A percentile compares a stretch with the other conserved stretches of the same genome.
Conservation (phyloP, 1,284 basidiomycete species). For the Schizophyllum commune region DNA sequence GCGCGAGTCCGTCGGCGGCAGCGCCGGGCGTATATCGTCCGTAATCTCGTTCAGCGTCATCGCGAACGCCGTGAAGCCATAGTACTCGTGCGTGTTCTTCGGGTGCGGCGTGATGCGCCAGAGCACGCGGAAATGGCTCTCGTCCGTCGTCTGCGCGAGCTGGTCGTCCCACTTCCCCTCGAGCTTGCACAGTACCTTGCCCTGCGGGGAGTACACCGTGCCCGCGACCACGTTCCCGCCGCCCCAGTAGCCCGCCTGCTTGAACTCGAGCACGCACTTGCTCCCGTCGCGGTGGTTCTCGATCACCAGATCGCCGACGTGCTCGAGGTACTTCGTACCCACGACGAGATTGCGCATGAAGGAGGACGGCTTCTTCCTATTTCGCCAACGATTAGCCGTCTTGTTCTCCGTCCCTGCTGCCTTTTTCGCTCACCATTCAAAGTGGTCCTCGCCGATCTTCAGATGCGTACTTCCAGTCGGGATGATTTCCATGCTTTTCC, state of each 20-base stretch:
- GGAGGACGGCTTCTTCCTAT: constrained; percentile 77
- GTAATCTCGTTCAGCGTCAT: constrained; percentile 81
- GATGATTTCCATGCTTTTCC: constrained; percentile 79
- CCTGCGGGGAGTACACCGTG: constrained; percentile 45
- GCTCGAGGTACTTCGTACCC: constrained; percentile 85
- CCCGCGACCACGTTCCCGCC: constrained; percentile 71
- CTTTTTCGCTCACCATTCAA: constrained; percentile 48
- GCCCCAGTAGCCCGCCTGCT: constrained; percentile 78
- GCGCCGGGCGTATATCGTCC: constrained; percentile 52
- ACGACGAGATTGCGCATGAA: constrained; percentile 88
- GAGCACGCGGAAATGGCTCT: constrained; percentile 63
- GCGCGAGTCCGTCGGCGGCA: constrained; percentile 84
- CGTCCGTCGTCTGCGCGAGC: constrained; percentile 57
- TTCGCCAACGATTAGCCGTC: constrained; percentile 2
- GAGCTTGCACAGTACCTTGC: constrained; percentile 46
- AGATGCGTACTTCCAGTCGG: constrained; percentile 65
- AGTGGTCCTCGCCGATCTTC: constrained; percentile 56
- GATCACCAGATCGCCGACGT: constrained; percentile 69
- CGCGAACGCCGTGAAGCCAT: constrained; percentile 77
- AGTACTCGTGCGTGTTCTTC: constrained; percentile 66
- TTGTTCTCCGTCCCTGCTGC: background rate
- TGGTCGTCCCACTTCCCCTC: constrained; percentile 85
- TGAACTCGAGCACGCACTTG: constrained; percentile 72
- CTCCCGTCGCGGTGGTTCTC: constrained; percentile 48
- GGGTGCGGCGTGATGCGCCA: constrained; percentile 73